A percentile compares a stretch with the other conserved stretches of the same genome.
phyloP scores from a whole-genome alignment of 192 early-diverging fungal species.

The Spizellomyces sp. region DNA sequence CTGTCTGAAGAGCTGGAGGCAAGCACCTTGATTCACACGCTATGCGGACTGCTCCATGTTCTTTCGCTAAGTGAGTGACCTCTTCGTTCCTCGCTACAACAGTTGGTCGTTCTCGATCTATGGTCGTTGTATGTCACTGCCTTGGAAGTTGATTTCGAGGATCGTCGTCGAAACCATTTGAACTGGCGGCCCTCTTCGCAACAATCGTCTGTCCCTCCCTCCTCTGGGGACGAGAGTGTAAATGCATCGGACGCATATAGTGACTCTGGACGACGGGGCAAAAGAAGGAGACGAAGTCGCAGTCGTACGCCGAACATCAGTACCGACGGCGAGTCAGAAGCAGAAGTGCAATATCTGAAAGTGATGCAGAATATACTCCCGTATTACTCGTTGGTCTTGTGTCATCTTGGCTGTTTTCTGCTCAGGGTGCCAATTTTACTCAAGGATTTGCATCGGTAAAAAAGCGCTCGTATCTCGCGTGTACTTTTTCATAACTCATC shows the following conservation, averaged over 20 bases:
- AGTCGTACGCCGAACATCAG: not conserved
- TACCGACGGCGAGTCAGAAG: not conserved
- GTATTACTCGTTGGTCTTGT: constrained; percentile 22
- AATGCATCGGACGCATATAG: not conserved
- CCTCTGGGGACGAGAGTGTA: not conserved
- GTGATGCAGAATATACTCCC: constrained; percentile 10
- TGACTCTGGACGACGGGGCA: not conserved
- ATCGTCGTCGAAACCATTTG: not conserved
- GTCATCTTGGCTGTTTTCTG: constrained; percentile 22
- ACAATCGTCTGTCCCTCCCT: constrained; percentile 7
- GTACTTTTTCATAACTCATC: not conserved
- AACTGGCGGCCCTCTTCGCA: constrained; percentile 11
- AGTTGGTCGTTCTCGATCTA: constrained; percentile 12
- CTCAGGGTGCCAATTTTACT: constrained; percentile 18
- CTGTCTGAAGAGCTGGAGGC: constrained; percentile 24
- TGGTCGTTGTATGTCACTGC: constrained; percentile 27
- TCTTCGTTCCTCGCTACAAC: too few relatives aligned
- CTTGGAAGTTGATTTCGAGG: constrained; percentile 13
- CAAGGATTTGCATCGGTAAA: constrained; percentile 19
- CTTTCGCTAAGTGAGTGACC: too few relatives aligned
- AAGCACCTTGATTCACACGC: not conserved
- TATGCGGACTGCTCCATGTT: not conserved
- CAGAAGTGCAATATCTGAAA: not conserved
- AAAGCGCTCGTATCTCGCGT: constrained; percentile 2
- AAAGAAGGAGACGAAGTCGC: constrained; percentile 2